These are phyloP conservation scores for Citrus cavaleriei DNA, from an alignment of 345 rosid genomes.

Conservation along the genomic window DNA sequence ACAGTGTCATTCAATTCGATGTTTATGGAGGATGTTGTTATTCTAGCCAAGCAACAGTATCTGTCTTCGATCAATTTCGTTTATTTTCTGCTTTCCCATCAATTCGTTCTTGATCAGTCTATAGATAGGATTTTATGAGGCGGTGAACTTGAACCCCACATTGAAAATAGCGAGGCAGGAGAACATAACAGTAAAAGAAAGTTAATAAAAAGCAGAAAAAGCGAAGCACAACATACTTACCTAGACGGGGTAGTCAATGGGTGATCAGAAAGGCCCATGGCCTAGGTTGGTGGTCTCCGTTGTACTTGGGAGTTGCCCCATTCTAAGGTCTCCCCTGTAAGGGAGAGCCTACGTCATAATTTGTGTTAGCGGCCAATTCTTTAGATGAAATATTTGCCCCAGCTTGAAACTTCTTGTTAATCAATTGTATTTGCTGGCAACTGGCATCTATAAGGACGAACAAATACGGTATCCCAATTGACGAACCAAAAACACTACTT, in stretches of 20 bases:
- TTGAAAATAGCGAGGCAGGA: background rate
- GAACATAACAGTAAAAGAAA: background rate
- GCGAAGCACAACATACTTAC: rapidly evolving
- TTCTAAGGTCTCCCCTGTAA: background rate
- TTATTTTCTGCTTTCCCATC: background rate
- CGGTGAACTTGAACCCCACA: background rate
- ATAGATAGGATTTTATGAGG: background rate
- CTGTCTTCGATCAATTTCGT: background rate
- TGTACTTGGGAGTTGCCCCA: background rate
- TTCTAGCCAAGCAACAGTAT: too few species aligned
- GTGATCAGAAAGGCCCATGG: background rate
- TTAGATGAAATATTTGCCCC: background rate
- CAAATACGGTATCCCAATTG: too few species aligned
- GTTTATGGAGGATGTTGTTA: background rate
- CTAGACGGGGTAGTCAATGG: background rate
- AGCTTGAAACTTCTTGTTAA: too few species aligned
- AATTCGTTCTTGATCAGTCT: background rate
- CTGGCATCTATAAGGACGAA: too few species aligned
- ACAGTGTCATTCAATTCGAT: background rate
- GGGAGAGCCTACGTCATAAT: conserved; percentile 36
- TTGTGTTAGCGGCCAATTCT: conserved; percentile 17
- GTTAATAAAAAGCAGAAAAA: background rate
- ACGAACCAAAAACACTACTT: too few species aligned
- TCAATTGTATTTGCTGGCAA: too few species aligned
- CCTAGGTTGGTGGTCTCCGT: background rate